Evolutionary conservation across 352 stramenopile species (phyloP), one percentile per base, ranked within the genome.

Genomic region (Globisporangium carolinianum): DNA sequence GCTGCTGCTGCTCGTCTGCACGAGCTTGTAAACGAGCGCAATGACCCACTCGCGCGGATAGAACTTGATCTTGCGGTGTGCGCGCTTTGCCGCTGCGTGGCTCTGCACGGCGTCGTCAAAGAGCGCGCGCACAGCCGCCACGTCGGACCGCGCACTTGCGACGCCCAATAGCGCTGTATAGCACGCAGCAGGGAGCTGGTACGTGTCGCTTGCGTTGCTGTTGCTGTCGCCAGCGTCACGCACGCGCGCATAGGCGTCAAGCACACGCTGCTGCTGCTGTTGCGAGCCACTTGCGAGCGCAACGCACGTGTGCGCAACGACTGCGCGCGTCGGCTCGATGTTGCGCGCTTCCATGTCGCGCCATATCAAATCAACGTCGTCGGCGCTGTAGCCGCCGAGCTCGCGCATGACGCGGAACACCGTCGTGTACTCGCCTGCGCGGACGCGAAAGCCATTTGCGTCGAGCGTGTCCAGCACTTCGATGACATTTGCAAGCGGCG

Each of bases 331-430:
- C 1, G 76, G 62, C 6, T 38, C 24, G 37, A 86, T 61, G 11
- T 49, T 66, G 18, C 71, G 72, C 3, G 17, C 10, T 15, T 37
- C 39, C 67, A 88, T 86, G 32, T 76, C 68, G 17, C 75, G 51
- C 58, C 72, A 81, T 11, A 88, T 56, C 35, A 48, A 17, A 15
- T 72, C 69, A 47, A 85, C 77, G 18, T 79, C 72, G 15, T 66
- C 53, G 0, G 47, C 63, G 24, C 53, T 57, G 62, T 72, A 83
- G 42, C 10, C 32, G 37, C 10, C 18, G 11, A 65, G 49, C 41
- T 73, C 71, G 50, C 65, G 62, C 73, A 88, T 88, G 45, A 61
- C 47, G 18, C 60, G 63, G 42, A 83, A 69, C 6, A 88, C 51
- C 0, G 57, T 65, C 10, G 70, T 55, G 51, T 83, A 86, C 51